Conservation (phyloP, 108 stramenopile species). For the Cyclotella baltica region DNA sequence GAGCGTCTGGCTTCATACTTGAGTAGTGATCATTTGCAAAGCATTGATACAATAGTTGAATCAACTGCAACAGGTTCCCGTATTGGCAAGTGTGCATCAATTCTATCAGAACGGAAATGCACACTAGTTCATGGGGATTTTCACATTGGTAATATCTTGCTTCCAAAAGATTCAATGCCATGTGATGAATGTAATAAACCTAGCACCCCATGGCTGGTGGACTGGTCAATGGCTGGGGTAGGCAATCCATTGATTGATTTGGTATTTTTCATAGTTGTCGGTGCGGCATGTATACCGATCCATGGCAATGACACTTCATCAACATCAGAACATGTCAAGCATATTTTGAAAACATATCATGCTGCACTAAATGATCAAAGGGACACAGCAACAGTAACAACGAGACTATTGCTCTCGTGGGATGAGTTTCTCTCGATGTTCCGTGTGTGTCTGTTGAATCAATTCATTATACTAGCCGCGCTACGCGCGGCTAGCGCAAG, state of each 20-base stretch:
- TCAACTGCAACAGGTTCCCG: conserved; percentile 6
- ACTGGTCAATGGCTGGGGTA: conserved; percentile 55
- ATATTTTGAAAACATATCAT: conserved; percentile 9
- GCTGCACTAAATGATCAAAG: background rate
- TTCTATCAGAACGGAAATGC: conserved; percentile 8
- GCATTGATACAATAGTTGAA: conserved; percentile 14
- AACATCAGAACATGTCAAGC: conserved; percentile 3
- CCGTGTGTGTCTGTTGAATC: conserved; percentile 41
- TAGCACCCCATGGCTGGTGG: conserved; percentile 37
- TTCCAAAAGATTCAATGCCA: background rate
- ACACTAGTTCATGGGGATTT: conserved; percentile 35
- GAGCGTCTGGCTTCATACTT: conserved; percentile 21
- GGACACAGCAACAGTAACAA: background rate
- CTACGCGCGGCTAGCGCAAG: too few species aligned
- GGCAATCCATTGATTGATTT: conserved; percentile 61
- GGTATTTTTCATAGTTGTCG: conserved; percentile 59
- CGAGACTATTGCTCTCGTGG: conserved; percentile 23
- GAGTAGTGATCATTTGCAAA: background rate
- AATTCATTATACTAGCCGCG: conserved; percentile 4
- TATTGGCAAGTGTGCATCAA: conserved; percentile 6
- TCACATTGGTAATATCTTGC: conserved; percentile 30
- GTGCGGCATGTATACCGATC: conserved; percentile 15
- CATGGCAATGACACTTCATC: background rate
- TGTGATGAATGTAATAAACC: conserved; percentile 14
- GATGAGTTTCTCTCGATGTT: conserved; percentile 36